Evolutionary conservation across 2,329 filamentous ascomycete genomes (phyloP), one percentile per base, ranked within the genome.

Genomic region (Neocatenulostroma microsporum): DNA sequence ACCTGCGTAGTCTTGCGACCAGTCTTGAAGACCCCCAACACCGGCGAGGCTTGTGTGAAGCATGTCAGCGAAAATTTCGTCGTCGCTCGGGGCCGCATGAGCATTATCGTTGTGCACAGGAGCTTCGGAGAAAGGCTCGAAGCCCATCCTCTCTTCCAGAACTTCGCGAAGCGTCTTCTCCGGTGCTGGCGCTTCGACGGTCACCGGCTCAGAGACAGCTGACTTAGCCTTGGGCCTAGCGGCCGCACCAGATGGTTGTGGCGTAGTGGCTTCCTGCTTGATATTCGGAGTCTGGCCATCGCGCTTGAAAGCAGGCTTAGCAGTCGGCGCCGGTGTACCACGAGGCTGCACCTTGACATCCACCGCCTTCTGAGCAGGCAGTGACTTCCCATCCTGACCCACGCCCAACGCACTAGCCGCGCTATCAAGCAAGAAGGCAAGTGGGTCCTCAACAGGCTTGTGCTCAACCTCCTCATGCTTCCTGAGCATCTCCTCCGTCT

Each of bases 361-460:
- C 15, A 13, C 21, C 10, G n/a, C 20, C 29, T 49, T 39, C 5
- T 12, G 21, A n/a, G 30, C 38, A n/a, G 37, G 37, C 15, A 45
- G 20, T n/a, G 38, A 23, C 11, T 52, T 53, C 25, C 63, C 62
- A 33, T 71, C 65, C 35, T 67, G 55, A 31, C 74, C 67, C n/a
- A 76, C 56, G 25, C 62, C 61, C 10, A 68, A 50, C 11, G 58
- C 66, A 11, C 63, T 64, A 11, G 66, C 66, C 43, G 74, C 63
- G 27, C 66, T 70, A 5, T 73, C 68, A 5, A 78, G 47, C 18
- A 71, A 67, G 51, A 69, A 80, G n/a, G 68, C 62, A 20, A 78
- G 57, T 21, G 73, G 69, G 51, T 80, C 65, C 4, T 67, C 70
- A 24, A 78, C 65, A 33, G 60, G 58, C 44, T 68, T 66, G 53